Base-by-base conservation (phyloP, 2,329 filamentous ascomycete species). In the Sarocladium kiliense region DNA sequence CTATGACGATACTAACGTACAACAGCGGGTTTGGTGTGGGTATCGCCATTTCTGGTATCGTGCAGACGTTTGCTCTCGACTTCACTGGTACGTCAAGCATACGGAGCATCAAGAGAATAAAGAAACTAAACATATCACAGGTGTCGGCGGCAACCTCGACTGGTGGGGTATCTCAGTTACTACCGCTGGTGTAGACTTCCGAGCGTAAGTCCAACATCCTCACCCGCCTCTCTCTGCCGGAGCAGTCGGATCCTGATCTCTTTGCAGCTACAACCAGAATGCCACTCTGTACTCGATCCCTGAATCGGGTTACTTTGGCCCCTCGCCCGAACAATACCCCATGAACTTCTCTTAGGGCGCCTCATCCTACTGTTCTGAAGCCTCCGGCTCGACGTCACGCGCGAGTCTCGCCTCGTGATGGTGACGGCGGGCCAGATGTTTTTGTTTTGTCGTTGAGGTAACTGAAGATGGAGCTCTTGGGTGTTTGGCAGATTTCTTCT, bases 41-140 rank as follows among this genome's bases (percentile, higher is more conserved):
- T 2, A 70, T 80, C 19, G 76, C 77, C 18, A 66, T 80, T 41
- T 66, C 75, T 0, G 76, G 66, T 12, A 68, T 80, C 21, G 56
- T 80, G 53, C 74, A 77, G 45, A 75, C 79, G 66, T 80, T 80
- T 59, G 69, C 71, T 9, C 63, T 80, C 3, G 44, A 50, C 30
- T 58, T 49, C 18, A 50, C 25, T 6, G 39, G 39, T 44, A 23
- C 21, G 19, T 11, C 19, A 39, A 18, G 39, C 68, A 76, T 59
- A 76, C n/a, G 69, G 59, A 64, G 63, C 1, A 23, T 7, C 18
- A 9, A 44, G 11, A 14, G 14, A 9, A 10, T n/a, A n/a, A 18
- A n/a, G 7, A 23, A 18, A 23, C 39, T 44, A 18, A 44, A 6
- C 19, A 44, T 5, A 11, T 23, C 9, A 4, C 19, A 44, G 45